Base-by-base conservation (phyloP, 1,284 basidiomycete genomes). In the Porodaedalea pini region DNA sequence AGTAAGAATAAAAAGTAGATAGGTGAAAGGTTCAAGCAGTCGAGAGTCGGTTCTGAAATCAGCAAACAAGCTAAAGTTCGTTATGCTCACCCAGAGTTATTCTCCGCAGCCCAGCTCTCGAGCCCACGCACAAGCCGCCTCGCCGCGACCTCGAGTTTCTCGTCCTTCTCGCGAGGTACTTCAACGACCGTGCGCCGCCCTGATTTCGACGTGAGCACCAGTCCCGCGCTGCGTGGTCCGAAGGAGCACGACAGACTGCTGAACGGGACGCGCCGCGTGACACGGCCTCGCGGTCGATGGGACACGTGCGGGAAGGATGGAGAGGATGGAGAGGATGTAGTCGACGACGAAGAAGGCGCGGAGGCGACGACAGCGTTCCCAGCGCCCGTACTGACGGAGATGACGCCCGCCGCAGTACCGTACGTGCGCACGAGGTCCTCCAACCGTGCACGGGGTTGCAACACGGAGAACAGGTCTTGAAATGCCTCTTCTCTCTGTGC, bases 391-490 rank as follows among this genome's bases (percentile, higher is more conserved):
- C 54, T 63, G n/a, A 75, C 58, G 17, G 69, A 70, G 17, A 89
- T 70, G 17, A 84, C 70, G 4, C 81, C 81, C 29, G 79, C 76
- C 5, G 78, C 73, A 0, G 77, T 63, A n/a, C 86, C 88, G 62
- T 84, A 81, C 3, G 71, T 63, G 48, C 82, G 71, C 4, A 90
- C 74, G 48, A 91, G 77, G 68, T 91, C 88, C 67, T 91, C 89
- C 21, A 87, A 68, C 25, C 89, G 73, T 37, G 80, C 80, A 50
- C 81, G 79, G 7, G 88, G 89, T 70, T 90, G 86, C 66, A 76
- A 78, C 56, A 88, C 78, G 60, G 86, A 84, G 68, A 91, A 91
- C 15, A 91, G 71, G 64, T 91, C 88, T 61, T 80, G 81, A 73
- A 86, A 88, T 10, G 78, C 76, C 66, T 90, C 88, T 49, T 84